Conservation (phyloP, 257 asterid species). For the Solanum sitiens region DNA sequence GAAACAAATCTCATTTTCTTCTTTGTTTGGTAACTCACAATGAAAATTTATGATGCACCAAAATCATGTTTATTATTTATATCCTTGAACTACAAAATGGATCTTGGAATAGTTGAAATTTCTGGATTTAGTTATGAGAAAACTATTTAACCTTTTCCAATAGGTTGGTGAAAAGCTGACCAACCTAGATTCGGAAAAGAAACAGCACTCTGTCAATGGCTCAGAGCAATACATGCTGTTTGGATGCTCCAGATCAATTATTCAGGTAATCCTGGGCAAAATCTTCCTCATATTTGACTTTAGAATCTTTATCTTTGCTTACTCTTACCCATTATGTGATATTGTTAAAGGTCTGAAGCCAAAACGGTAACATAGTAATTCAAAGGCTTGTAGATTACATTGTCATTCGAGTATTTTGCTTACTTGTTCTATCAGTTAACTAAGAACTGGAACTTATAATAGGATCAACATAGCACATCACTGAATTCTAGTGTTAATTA, state of each 20-base stretch:
- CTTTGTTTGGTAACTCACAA: neutral
- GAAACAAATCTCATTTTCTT: neutral
- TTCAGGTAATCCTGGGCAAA: conserved; percentile 48
- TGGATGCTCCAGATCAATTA: conserved; percentile 66
- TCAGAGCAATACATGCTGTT: conserved; percentile 52
- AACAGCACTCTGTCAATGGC: conserved; percentile 90
- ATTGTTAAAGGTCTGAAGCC: conserved; percentile 67
- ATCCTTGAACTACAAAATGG: neutral
- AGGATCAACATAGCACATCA: conserved; percentile 76
- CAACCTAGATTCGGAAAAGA: conserved; percentile 79
- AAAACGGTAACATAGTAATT: conserved; percentile 50
- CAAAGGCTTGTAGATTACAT: conserved; percentile 1
- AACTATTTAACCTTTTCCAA: conserved; percentile 15
- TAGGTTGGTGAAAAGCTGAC: conserved; percentile 75
- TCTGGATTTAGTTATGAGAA: neutral
- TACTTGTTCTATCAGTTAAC: neutral
- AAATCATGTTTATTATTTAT: neutral
- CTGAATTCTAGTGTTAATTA: conserved; percentile 51
- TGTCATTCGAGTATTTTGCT: neutral
- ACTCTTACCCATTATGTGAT: conserved; percentile 9
- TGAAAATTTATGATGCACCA: neutral
- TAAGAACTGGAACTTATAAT: conserved; percentile 4
- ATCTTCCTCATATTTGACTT: neutral
- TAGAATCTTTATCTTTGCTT: conserved; percentile 12
- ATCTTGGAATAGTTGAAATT: neutral